These are phyloP conservation scores for Mycena kentingensis DNA, from an alignment of 768 basidiomycete species.

Conservation along the genomic window DNA sequence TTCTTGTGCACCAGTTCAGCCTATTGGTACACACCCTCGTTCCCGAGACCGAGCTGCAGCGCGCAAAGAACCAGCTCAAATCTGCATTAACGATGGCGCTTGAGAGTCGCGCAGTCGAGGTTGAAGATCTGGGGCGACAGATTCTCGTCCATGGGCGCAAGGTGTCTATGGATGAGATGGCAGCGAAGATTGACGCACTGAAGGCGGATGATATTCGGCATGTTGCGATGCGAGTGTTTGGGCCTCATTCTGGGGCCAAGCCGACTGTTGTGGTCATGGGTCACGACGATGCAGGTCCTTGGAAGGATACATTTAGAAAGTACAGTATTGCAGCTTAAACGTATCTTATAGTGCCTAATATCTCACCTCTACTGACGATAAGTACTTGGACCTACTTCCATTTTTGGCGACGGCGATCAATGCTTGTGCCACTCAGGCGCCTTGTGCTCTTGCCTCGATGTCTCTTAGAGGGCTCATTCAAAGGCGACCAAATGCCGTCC, in stretches of 20 bases:
- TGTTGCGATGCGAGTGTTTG: conserved; percentile 77
- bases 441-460: conserved; percentile 7
- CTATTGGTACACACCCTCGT: conserved; percentile 71
- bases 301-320: conserved; percentile 60
- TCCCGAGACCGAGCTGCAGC: conserved; percentile 66
- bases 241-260: conserved; percentile 58
- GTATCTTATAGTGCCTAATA: conserved; percentile 1
- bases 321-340: conserved; percentile 61
- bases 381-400: too few species aligned
- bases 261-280: conserved; percentile 87
- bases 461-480: conserved; percentile 21
- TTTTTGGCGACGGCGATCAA: too few species aligned
- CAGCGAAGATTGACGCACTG: conserved; percentile 78
- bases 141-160: conserved; percentile 86
- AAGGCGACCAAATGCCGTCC: conserved; percentile 30
- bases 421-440: too few species aligned
- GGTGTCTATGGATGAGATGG: conserved; percentile 90
- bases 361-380: not conserved
- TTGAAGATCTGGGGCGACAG: conserved; percentile 92
- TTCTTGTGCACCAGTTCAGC: conserved; percentile 88
- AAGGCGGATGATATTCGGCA: conserved; percentile 68
- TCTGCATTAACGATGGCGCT: conserved; percentile 92
- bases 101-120: conserved; percentile 81
- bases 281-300: conserved; percentile 72
- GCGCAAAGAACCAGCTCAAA: conserved; percentile 96